Percentiles rank a stretch among this genome's conserved stretches.
These are phyloP conservation scores for Trichoderma atroviride DNA, from an alignment of 2,329 filamentous ascomycete species.

Conservation along the genomic window DNA sequence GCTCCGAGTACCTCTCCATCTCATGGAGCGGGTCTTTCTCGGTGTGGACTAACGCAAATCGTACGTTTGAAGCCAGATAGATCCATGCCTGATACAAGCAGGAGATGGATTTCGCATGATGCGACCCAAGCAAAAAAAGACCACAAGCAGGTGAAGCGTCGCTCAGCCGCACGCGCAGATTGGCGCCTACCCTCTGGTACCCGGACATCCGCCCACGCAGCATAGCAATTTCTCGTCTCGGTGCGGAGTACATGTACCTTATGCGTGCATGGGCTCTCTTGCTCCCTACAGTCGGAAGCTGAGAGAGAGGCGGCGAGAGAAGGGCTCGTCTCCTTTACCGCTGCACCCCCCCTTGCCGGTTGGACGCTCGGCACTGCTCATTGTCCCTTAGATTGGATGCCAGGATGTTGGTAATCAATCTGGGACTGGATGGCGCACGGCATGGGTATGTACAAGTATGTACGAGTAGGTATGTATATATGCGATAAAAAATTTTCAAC, in stretches of 20 bases:
- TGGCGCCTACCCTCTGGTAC: background rate
- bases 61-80: background rate
- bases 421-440: slow-evolving; percentile 16
- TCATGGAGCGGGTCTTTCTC: background rate
- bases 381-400: slow-evolving; percentile 6
- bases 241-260: background rate
- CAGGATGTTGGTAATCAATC: slow-evolving; percentile 20
- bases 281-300: slow-evolving; percentile 2
- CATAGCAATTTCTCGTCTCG: slow-evolving; percentile 12
- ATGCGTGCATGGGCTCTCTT: slow-evolving; percentile 9
- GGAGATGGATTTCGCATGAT: background rate
- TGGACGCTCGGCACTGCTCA: slow-evolving; percentile 12
- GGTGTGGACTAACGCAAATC: slow-evolving; percentile 1
- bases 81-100: background rate
- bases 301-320: background rate
- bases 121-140: background rate
- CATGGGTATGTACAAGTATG: slow-evolving; percentile 5
- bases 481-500: background rate
- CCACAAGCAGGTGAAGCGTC: background rate
- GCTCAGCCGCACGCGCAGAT: slow-evolving; percentile 15
- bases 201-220: background rate
- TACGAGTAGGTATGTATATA: background rate
- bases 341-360: background rate
- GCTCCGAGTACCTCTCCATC: background rate
- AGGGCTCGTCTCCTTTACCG: background rate